A percentile compares a stretch with the other conserved stretches of the same genome.
Evolutionary conservation across 805 yeast genomes (phyloP).

Genomic region (Spathaspora boniae): DNA sequence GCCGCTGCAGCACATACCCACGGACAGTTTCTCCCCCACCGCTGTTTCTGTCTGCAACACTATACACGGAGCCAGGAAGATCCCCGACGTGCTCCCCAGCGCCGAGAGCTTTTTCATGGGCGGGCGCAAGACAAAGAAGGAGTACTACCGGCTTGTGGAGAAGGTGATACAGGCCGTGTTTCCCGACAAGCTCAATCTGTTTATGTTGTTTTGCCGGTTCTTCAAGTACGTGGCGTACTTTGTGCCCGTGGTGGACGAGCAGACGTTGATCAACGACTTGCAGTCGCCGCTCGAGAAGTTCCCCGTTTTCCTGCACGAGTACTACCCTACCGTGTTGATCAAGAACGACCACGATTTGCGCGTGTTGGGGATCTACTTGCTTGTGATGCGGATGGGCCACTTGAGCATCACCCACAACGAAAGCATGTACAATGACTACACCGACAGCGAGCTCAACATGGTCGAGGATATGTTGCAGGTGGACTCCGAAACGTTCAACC

Average conservation of each 20-base stretch:
- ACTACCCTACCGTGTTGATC: constrained; percentile 20
- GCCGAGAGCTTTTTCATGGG: constrained; percentile 15
- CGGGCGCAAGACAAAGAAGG: constrained; percentile 15
- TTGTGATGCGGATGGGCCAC: constrained; percentile 34
- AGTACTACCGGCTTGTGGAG: constrained; percentile 26
- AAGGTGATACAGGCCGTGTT: constrained; percentile 25
- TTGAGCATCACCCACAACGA: constrained; percentile 37
- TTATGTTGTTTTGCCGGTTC: constrained; percentile 27
- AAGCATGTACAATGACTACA: constrained; percentile 22
- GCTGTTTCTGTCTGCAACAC: neutral
- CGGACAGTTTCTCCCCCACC: too few relatives aligned
- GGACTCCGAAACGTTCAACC: constrained; percentile 25
- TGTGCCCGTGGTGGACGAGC: constrained; percentile 33
- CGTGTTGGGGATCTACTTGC: constrained; percentile 26
- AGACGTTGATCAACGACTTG: constrained; percentile 23
- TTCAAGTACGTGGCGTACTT: constrained; percentile 40
- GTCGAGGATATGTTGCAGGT: constrained; percentile 28
- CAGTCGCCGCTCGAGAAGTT: constrained; percentile 21
- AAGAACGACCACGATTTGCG: constrained; percentile 29
- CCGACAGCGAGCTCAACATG: constrained; percentile 23
- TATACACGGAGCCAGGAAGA: neutral
- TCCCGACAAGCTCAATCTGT: constrained; percentile 24
- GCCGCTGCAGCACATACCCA: neutral
- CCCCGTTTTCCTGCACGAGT: constrained; percentile 16
- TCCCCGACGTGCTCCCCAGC: neutral